Conservation (phyloP, 2,329 filamentous ascomycete species). For the Fusarium metavorans region DNA sequence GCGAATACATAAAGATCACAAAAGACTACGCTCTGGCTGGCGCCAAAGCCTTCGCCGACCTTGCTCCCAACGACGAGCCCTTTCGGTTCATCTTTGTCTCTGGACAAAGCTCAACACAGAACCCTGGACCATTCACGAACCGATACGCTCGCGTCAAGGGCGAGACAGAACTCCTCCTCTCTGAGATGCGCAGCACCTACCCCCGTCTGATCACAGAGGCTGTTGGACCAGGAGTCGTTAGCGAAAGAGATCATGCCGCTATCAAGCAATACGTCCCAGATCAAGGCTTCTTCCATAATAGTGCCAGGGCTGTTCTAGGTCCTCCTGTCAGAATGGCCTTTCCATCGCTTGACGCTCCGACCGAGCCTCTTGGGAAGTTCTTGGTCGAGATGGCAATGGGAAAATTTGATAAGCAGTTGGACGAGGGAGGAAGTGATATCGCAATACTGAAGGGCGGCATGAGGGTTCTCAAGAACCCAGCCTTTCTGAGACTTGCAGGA, state of each 20-base stretch:
- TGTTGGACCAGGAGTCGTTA: constrained; percentile 29
- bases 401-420: constrained; percentile 17
- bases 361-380: constrained; percentile 28
- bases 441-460: constrained; percentile 13
- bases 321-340: constrained; percentile 7
- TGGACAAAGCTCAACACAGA: constrained; percentile 9
- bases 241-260: constrained; percentile 20
- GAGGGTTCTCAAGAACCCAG: constrained; percentile 31
- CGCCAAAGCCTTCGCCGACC: constrained; percentile 20
- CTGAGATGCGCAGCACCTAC: constrained; percentile 7
- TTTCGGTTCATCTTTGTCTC: constrained; percentile 37
- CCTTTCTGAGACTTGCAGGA: constrained; percentile 8
- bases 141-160: constrained; percentile 31
- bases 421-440: constrained; percentile 7
- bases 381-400: constrained; percentile 31
- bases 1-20: constrained; percentile 32
- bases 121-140: constrained; percentile 20
- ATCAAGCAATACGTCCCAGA: constrained; percentile 28
- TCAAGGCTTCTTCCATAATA: constrained; percentile 5
- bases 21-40: constrained; percentile 30
- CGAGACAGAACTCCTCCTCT: constrained; percentile 22
- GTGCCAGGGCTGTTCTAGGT: neutral
- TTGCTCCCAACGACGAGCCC: constrained; percentile 18
- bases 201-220: constrained; percentile 19
- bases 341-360: constrained; percentile 21